These are phyloP conservation scores for Balakata baccata DNA, from an alignment of 345 rosid genomes.

Conservation along the genomic window DNA sequence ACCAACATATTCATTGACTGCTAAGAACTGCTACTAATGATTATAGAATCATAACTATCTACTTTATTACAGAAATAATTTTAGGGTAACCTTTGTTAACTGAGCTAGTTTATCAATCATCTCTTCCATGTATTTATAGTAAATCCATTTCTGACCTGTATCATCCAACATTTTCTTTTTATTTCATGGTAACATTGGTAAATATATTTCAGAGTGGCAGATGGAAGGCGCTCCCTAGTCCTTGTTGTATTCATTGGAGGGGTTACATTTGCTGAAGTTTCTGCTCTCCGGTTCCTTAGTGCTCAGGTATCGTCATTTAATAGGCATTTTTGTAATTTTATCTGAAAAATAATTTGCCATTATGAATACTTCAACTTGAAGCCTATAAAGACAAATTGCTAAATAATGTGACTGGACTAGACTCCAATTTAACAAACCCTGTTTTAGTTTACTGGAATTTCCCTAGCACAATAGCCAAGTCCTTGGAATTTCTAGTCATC, in stretches of 20 bases:
- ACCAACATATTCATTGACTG: not conserved
- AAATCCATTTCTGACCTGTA: not conserved
- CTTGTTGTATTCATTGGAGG: conserved; percentile 94
- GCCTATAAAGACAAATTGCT: not conserved
- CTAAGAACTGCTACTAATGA: not conserved
- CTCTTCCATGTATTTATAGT: no score
- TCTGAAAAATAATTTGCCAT: not conserved
- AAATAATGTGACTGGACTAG: not conserved
- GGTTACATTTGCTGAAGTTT: conserved; percentile 86
- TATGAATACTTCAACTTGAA: not conserved
- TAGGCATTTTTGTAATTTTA: not conserved
- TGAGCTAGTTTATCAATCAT: not conserved
- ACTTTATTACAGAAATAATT: not conserved
- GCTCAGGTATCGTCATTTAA: conserved; percentile 56
- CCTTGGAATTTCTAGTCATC: not conserved
- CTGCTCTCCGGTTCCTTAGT: conserved; percentile 87
- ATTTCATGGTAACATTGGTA: not conserved
- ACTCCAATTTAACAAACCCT: not conserved
- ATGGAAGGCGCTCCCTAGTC: conserved; percentile 82
- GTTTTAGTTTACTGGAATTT: not conserved
- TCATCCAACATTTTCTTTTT: not conserved
- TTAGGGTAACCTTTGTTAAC: not conserved
- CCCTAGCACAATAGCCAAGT: not conserved
- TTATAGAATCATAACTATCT: not conserved
- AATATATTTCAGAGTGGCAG: conserved; percentile 57